Base-by-base conservation (phyloP, 208 protist genomes). In the Wallacemonas sp. region DNA sequence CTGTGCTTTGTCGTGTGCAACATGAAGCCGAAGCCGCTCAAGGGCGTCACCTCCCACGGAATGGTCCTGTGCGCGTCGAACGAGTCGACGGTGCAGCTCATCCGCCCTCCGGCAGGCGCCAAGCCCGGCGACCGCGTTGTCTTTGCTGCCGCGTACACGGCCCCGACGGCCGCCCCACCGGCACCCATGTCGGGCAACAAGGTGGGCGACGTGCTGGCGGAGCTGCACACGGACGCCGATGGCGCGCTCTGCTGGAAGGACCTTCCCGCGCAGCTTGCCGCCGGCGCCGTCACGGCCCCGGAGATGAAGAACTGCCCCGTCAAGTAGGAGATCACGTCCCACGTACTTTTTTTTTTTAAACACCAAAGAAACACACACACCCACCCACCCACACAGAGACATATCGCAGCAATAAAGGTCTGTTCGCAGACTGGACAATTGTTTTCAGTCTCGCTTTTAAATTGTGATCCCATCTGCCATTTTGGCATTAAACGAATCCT, bases 11-110 rank as follows among this genome's bases (percentile, higher is more conserved):
- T 95, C 5, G 67, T 98, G n/a, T 97, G 90, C 73, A 98, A 98
- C 70, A 89, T 98, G 74, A 97, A 98, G 76, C 92, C 97, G 10
- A 90, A 79, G 57, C 76, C 92, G 38, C 79, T 98, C 42, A 87
- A 88, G 69, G 96, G 93, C 7, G 79, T 98, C 39, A 77, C 74
- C 1, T 96, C 88, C 18, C 81, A 93, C n/a, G 96, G 91, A 18
- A 98, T 98, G 96, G 83, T 98, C 59, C 70, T 98, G 31, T 97
- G 92, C 68, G 91, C 92, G 0, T 89, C 81, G 25, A 87, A 70
- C 41, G 88, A 76, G n/a, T 68, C 69, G 2, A 70, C 54, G 26
- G 70, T 87, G 25, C 65, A 62, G 23, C 77, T 97, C 31, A 76
- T 91, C 36, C 77, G 70, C 0, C 88, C 88, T 12, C 85, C 85